Base-by-base conservation (phyloP, 1,139 yeast species). In the Meyerozyma elateridarum region DNA sequence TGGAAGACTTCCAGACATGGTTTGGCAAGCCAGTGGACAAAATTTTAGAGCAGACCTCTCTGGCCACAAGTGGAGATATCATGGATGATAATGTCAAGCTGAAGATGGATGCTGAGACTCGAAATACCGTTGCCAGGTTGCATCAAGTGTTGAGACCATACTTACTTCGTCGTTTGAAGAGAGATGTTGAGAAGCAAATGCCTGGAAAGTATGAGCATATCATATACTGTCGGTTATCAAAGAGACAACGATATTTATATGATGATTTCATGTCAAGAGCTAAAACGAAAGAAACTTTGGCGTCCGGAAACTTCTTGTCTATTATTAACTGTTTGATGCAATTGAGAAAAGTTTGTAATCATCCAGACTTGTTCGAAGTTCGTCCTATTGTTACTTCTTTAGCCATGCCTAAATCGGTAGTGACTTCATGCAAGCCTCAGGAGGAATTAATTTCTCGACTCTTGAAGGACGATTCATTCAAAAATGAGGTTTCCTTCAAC, bases 261-360 rank as follows among this genome's bases (percentile, higher is more conserved):
- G 98, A 93, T 56, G 99, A 93, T 56, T 93, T 93, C 50, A 87
- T 93, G 95, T 84, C 96, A 2, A 70, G 98, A 41, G 95, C 98
- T 6, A 93, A 89, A 49, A 93, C 99, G 0, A 81, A 79, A 47
- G 96, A 87, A 43, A 91, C 97, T 1, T 69, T 93, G 40, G 93
- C 93, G 0, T 85, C 95, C 12, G 98, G 98, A 2, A 93, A 91
- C 52, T 93, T 88, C 49, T 67, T 93, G 56, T 87, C 96, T 14
- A 93, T 93, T 50, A 89, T 93, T 48, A 93, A 93, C 49, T 91
- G 98, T 64, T 71, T 93, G 59, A 93, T 93, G 99, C 99, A 93
- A 56, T 66, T 93, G 49, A 76, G 99, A 46, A 93, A 93, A 56
- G 98, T 91, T 25, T 91, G 98, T 60, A 91, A 91, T 50, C 98